Conservation (phyloP, 164 flowering plant species). For the Buxus sempervirens region DNA sequence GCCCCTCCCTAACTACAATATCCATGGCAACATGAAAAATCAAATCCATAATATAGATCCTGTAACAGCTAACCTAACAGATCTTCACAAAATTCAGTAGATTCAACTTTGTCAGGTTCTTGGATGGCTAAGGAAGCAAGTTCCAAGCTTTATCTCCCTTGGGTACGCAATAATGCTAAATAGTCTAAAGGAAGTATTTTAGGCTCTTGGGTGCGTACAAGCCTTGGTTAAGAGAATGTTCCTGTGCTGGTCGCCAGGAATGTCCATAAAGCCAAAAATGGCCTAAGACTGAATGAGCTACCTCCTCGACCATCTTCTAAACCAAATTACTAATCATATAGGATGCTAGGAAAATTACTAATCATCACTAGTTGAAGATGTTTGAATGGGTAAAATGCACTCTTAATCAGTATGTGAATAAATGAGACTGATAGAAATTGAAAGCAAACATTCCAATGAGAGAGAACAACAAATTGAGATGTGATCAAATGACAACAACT, state of each 20-base stretch:
- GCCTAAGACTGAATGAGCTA: background rate
- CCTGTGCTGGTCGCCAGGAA: background rate
- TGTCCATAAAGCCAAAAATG: too few species aligned
- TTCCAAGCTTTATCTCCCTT: background rate
- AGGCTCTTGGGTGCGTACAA: background rate
- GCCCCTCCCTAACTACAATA: background rate
- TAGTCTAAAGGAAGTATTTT: background rate
- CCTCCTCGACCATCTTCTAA: background rate
- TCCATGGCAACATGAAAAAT: too few species aligned
- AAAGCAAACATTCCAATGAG: background rate
- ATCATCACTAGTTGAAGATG: background rate
- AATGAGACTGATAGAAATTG: background rate
- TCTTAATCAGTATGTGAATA: background rate
- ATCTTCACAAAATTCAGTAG: too few species aligned
- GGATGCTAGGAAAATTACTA: background rate
- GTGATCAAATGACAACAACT: background rate
- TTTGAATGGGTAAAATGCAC: background rate
- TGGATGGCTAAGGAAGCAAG: background rate
- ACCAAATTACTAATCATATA: too few species aligned
- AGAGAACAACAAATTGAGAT: background rate
- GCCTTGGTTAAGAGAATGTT: background rate
- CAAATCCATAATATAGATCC: too few species aligned
- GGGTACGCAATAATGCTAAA: too few species aligned
- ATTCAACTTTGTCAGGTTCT: too few species aligned
- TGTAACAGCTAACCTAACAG: too few species aligned